Base-by-base conservation (phyloP, 2,329 filamentous ascomycete species). In the Fonsecaea erecta region DNA sequence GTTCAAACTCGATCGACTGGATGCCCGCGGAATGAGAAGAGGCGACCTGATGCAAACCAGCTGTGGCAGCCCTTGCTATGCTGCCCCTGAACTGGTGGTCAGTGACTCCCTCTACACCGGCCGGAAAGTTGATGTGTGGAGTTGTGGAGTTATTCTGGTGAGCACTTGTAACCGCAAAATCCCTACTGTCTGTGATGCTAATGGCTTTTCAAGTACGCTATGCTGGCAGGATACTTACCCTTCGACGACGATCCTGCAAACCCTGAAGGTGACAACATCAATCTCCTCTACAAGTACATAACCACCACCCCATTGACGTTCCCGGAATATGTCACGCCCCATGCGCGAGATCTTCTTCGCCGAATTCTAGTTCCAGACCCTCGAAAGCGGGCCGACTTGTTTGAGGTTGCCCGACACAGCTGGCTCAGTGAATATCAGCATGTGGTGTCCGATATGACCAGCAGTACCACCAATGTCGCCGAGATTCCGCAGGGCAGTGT, bases 1-100 rank as follows among this genome's bases (percentile, higher is more conserved):
- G 58, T 85, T 90, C 80, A 91, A 92, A n/a, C 82, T 98, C 55
- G 94, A 98, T 77, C 90, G 88, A 73, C 79, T 91, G 43, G 88
- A 91, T 73, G 77, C 86, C 12, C 90, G 91, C 70, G 93, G 92
- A 14, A 84, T 88, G 73, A 86, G 94, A 67, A 88, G 93, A 73
- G 95, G 95, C 40, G 95, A 99, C 80, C 81, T 99, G 74, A 99
- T 99, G 95, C 94, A 97, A 79, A 99, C 95, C 11, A 98, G 95
- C 77, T 99, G 95, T 77, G 95, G 95, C 70, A 98, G 94, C 78
- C 95, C 95, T 7, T 99, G 95, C 75, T 99, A 99, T 78, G 95
- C 95, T 55, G 95, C 95, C 14, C 95, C 95, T 3, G 95, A 99
- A 80, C 84, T 99, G 60, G 95, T 99, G 14, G 95, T 99, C 67